These are phyloP conservation scores for Cytospora piceicola DNA, from an alignment of 2,329 filamentous ascomycete species.

Conservation along the genomic window DNA sequence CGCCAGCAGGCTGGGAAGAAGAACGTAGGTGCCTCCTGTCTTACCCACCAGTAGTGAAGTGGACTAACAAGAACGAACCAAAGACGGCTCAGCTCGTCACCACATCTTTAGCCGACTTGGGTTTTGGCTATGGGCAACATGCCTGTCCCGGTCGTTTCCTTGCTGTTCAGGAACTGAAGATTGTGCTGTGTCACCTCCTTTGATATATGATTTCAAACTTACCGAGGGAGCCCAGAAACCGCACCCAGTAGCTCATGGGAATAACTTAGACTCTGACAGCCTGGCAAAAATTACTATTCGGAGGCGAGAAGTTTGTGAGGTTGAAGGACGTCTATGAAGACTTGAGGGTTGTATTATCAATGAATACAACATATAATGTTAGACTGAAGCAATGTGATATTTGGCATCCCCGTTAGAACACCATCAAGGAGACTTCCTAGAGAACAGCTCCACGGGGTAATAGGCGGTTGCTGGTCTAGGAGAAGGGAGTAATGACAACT, in stretches of 20 bases:
- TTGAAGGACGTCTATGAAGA: background rate
- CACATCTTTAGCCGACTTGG: constrained; percentile 39
- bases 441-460: background rate
- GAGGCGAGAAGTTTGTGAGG: background rate
- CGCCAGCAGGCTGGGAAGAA: constrained; percentile 2
- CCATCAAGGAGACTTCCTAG: background rate
- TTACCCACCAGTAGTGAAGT: constrained; percentile 13
- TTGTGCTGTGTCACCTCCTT: constrained; percentile 38
- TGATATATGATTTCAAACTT: constrained; percentile 38
- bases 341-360: background rate
- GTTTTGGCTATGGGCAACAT: constrained; percentile 47
- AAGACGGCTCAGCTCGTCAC: constrained; percentile 41
- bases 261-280: constrained; percentile 1
- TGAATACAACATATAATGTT: background rate
- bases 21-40: background rate
- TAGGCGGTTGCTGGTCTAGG: background rate
- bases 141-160: constrained; percentile 50
- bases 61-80: constrained; percentile 34
- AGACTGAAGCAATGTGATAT: background rate
- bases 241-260: constrained; percentile 1
- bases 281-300: constrained; percentile 11
- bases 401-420: background rate
- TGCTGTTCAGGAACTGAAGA: constrained; percentile 47
- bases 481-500: background rate
- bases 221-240: constrained; percentile 23